Conservation (phyloP, 2,329 filamentous ascomycete genomes). For the Bipolaris bicolor region DNA sequence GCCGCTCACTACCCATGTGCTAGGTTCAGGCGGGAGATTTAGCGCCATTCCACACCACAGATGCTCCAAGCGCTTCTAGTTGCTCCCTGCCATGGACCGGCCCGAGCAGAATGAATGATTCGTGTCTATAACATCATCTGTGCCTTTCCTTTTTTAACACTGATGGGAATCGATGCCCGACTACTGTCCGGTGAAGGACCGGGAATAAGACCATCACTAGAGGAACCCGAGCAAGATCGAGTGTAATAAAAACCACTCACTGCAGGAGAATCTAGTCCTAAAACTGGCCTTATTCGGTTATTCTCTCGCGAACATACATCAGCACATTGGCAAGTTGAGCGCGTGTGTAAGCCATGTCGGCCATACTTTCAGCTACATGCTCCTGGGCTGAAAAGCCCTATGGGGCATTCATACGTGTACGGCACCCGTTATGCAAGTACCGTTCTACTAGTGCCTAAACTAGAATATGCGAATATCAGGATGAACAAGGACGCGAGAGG, state of each 20-base stretch:
- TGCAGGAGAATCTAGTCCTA: slow-evolving; percentile 16
- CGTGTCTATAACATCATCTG: neutral
- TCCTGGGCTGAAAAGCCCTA: slow-evolving; percentile 25
- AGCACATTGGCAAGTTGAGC: slow-evolving; percentile 14
- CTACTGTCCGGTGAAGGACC: slow-evolving; percentile 4
- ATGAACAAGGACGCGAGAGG: slow-evolving; percentile 32
- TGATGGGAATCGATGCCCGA: slow-evolving; percentile 2
- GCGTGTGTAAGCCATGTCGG: slow-evolving; percentile 21
- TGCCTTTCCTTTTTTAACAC: neutral
- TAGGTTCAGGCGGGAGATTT: slow-evolving; percentile 21
- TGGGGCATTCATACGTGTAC: slow-evolving; percentile 23
- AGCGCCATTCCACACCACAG: slow-evolving; percentile 22
- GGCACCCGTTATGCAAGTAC: slow-evolving; percentile 26
- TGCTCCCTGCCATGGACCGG: slow-evolving; percentile 29
- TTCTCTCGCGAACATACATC: slow-evolving; percentile 14
- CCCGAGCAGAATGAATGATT: slow-evolving; percentile 22
- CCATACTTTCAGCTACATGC: slow-evolving; percentile 24
- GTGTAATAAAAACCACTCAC: slow-evolving; percentile 10
- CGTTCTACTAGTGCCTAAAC: slow-evolving; percentile 18
- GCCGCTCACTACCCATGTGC: slow-evolving; percentile 8
- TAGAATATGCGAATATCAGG: slow-evolving; percentile 13
- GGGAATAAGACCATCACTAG: slow-evolving; percentile 13
- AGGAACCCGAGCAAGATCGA: slow-evolving; percentile 34
- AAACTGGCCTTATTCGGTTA: slow-evolving; percentile 11
- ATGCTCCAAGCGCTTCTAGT: slow-evolving; percentile 14